phyloP scores from a whole-genome alignment of 306 rosid genomes.

The Glycine tomentella region DNA sequence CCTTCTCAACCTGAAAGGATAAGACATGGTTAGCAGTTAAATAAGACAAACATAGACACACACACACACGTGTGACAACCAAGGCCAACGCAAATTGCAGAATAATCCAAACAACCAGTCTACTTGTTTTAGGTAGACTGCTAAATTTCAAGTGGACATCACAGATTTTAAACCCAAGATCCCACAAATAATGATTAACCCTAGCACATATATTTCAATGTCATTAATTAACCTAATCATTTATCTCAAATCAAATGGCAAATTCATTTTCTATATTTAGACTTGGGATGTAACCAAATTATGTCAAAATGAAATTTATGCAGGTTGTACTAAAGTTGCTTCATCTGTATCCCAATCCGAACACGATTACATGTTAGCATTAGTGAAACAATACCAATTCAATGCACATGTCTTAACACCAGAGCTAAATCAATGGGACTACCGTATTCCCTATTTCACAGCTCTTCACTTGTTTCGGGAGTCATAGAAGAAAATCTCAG shows the following conservation, averaged over 20 bases:
- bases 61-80: background rate
- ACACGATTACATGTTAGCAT: background rate
- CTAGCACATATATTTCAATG: conserved; percentile 6
- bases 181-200: background rate
- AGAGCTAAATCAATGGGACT: background rate
- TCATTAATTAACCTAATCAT: conserved; percentile 10
- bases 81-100: conserved; percentile 9
- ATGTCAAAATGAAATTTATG: conserved; percentile 11
- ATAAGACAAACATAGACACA: conserved; percentile 29
- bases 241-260: conserved; percentile 26
- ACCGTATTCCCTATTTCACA: background rate
- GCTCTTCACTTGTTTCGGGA: background rate
- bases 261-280: background rate
- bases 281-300: background rate
- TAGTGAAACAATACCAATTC: background rate
- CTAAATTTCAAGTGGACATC: background rate
- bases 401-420: background rate
- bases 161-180: conserved; percentile 18
- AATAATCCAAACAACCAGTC: conserved; percentile 24
- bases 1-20: conserved; percentile 91
- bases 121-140: background rate
- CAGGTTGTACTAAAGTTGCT: conserved; percentile 4
- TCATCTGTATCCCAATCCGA: conserved; percentile 28
- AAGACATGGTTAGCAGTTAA: conserved; percentile 43
- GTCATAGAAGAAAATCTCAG: conserved; percentile 24